Evolutionary conservation across 768 basidiomycete genomes (phyloP), one percentile per base, ranked within the genome.

Genomic region (Mycena pura): DNA sequence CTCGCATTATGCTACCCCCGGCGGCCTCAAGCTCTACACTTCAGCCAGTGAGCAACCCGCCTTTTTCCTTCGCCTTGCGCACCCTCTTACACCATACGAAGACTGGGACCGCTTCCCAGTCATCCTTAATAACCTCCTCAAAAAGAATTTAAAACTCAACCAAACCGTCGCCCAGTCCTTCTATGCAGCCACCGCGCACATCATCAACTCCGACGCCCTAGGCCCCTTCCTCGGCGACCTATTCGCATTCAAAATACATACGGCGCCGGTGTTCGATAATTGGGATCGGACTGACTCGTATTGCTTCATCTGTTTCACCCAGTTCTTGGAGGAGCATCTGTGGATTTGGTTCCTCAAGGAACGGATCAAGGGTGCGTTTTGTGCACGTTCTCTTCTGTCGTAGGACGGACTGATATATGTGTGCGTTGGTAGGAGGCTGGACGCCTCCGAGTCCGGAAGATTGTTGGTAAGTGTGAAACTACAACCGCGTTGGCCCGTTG

Each of bases 401-500:
- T 22, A 53, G 6, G 31, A 19, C n/a, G 17, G 25, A 31, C 31
- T 50, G 28, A 50, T 40, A 29, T 31, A 38, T 31, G 21, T n/a
- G n/a, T n/a, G n/a, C n/a, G 8, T 44, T 8, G 8, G 9, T 27
- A 43, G 53, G 40, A 6, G 40, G 41, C 6, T 45, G 22, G n/a
- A 55, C 41, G 15, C 40, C 29, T n/a, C n/a, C n/a, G n/a, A n/a
- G n/a, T 5, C 53, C 53, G 6, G 53, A 55, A 39, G 31, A 55
- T 29, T 55, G 53, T 40, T 55, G 53, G 53, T 55, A 43, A 27
- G 53, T 25, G 29, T 44, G 40, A 25, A 55, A 29, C 41, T 34
- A 40, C 22, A 44, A 29, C 40, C 21, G 24, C 27, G 27, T 22
- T 24, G 10, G 15, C 14, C 25, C 13, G 14, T 15, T 22, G 46